phyloP scores from a whole-genome alignment of 257 asterid species.

The Linderniella brevidens region DNA sequence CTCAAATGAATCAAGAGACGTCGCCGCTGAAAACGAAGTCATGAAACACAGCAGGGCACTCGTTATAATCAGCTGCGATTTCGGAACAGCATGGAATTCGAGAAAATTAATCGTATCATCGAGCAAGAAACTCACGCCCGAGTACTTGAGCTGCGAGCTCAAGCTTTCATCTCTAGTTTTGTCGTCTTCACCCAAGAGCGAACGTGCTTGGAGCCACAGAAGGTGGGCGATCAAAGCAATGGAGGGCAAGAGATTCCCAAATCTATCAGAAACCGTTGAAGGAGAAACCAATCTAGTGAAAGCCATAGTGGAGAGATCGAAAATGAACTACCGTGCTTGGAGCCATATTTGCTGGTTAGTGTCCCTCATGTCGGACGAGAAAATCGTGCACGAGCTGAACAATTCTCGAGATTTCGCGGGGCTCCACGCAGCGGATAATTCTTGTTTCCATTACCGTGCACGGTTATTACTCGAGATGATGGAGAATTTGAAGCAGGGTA shows the following conservation, averaged over 20 bases:
- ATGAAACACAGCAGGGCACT: conserved; percentile 83
- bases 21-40: conserved; percentile 31
- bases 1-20: conserved; percentile 11
- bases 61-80: conserved; percentile 69
- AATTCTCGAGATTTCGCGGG: conserved; percentile 65
- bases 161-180: conserved; percentile 50
- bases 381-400: conserved; percentile 43
- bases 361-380: conserved; percentile 62
- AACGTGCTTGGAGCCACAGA: conserved; percentile 95
- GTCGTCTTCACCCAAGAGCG: conserved; percentile 82
- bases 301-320: conserved; percentile 58
- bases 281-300: conserved; percentile 70
- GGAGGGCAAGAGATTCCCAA: conserved; percentile 34
- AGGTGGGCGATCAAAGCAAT: conserved; percentile 93
- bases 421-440: conserved; percentile 85
- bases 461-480: conserved; percentile 50
- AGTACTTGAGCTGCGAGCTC: conserved; percentile 48
- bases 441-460: conserved; percentile 87
- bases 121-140: conserved; percentile 23
- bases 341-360: conserved; percentile 91
- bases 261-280: conserved; percentile 51
- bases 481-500: conserved; percentile 17
- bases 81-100: conserved; percentile 90
- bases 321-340: conserved; percentile 99
- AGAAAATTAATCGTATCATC: conserved; percentile 63